phyloP scores from a whole-genome alignment of 148 eudicot genomes.

The Pharnaceum exiguum region DNA sequence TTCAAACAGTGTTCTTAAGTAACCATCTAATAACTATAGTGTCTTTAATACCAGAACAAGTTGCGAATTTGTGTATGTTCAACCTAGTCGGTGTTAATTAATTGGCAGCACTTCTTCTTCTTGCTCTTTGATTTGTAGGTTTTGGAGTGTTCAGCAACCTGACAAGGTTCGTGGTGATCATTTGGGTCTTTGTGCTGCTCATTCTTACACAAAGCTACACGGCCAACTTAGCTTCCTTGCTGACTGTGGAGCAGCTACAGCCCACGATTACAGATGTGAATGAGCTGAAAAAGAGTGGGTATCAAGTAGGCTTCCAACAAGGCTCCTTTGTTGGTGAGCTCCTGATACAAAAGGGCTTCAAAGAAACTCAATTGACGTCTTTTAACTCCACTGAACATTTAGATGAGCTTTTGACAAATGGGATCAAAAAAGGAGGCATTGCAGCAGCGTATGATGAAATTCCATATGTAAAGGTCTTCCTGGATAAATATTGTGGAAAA shows the following conservation, averaged over 20 bases:
- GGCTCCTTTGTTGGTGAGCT: slow-evolving; percentile 35
- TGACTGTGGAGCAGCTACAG: slow-evolving; percentile 49
- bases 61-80: too few relatives aligned
- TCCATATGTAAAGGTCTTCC: slow-evolving; percentile 34
- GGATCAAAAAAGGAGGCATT: slow-evolving; percentile 17
- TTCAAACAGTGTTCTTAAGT: background rate
- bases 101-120: background rate
- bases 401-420: slow-evolving; percentile 20
- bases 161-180: slow-evolving; percentile 53
- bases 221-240: slow-evolving; percentile 53
- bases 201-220: slow-evolving; percentile 62
- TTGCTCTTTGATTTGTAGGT: slow-evolving; percentile 23
- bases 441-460: slow-evolving; percentile 40
- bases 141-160: slow-evolving; percentile 49
- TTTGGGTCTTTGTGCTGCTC: slow-evolving; percentile 63
- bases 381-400: slow-evolving; percentile 17
- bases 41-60: too few relatives aligned
- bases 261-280: slow-evolving; percentile 39
- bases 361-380: slow-evolving; percentile 8
- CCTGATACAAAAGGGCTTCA: slow-evolving; percentile 17
- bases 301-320: slow-evolving; percentile 34
- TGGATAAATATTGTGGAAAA: slow-evolving; percentile 21
- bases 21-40: background rate
- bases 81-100: too few relatives aligned
- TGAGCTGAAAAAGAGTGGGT: slow-evolving; percentile 32